A percentile compares a stretch with the other conserved stretches of the same genome.
phyloP scores from a whole-genome alignment of 176 grass and related monocot species.

The Zoysia japonica region DNA sequence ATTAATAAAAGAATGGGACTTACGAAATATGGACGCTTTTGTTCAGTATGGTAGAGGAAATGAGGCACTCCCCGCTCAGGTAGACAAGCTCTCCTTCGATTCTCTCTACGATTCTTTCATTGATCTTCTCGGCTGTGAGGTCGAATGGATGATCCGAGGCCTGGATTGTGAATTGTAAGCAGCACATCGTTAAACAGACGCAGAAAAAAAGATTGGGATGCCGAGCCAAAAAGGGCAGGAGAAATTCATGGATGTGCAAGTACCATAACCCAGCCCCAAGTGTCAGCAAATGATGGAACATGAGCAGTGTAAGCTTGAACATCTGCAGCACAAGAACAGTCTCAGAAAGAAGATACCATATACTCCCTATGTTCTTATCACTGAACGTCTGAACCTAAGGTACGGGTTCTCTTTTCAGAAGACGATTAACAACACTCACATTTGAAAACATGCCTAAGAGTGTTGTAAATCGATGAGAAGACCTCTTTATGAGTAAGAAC shows the following conservation, averaged over 20 bases:
- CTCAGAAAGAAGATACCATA: neutral
- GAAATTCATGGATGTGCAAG: neutral
- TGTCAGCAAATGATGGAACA: slow-evolving; percentile 80
- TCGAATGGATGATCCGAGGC: slow-evolving; percentile 76
- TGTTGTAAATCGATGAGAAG: slow-evolving; percentile 84
- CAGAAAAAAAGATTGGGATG: neutral
- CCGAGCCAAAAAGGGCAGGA: neutral
- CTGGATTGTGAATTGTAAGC: slow-evolving; percentile 22
- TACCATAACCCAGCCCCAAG: slow-evolving; percentile 94
- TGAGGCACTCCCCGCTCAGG: slow-evolving; percentile 63
- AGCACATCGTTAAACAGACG: neutral
- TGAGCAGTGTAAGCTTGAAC: slow-evolving; percentile 76
- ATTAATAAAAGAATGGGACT: slow-evolving; percentile 6
- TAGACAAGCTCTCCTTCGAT: slow-evolving; percentile 59
- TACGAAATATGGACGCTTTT: slow-evolving; percentile 70
- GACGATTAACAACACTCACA: slow-evolving; percentile 39
- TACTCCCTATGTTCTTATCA: neutral
- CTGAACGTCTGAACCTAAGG: neutral
- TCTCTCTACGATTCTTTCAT: slow-evolving; percentile 56
- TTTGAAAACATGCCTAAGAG: slow-evolving; percentile 70
- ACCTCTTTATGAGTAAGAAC: slow-evolving; percentile 76
- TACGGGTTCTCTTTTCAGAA: neutral
- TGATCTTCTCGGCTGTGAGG: slow-evolving; percentile 56
- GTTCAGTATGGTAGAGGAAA: slow-evolving; percentile 76
- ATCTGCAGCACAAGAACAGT: slow-evolving; percentile 35